Base-by-base conservation (phyloP, 495 filamentous ascomycete species). In the Cairneyella variabilis region DNA sequence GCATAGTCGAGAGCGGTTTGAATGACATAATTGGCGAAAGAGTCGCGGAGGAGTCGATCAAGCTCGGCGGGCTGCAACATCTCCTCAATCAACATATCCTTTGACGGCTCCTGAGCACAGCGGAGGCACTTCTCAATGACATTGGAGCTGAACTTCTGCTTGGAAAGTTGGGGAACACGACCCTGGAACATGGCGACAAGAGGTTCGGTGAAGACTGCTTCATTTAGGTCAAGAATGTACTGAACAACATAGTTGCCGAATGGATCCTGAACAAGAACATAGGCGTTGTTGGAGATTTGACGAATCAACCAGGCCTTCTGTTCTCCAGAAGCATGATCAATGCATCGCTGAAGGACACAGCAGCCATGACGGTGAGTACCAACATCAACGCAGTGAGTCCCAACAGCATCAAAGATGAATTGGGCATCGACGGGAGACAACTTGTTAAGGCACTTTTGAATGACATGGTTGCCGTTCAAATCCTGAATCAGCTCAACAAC, bases 191-290 rank as follows among this genome's bases (percentile, higher is more conserved):
- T 80, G 22, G 76, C 70, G 48, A 93, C 91, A 10, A 97, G 71
- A 0, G 91, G 91, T 57, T 89, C 83, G 8, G 91, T 95, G 70
- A 95, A 96, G 51, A 70, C 72, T 1, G 82, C 69, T 64, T 97
- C 90, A 51, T 84, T 85, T 34, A 96, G 80, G 66, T 98, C 93
- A 54, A 98, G 82, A 62, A 98, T 96, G 68, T 98, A 98, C 71
- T 98, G 93, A 36, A 98, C 84, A 37, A 98, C 93, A 61, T 98
- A 98, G 67, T 98, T 98, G 60, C 93, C 93, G 60, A 95, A 98
- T 0, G 93, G 92, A 68, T 98, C 95, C 65, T 96, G 90, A 12
- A 97, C 90, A 10, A 98, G 82, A 14, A 80, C 69, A 58, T 87
- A 85, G 8, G 90, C 85, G 59, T 96, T 84, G 21, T 77, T 71